Evolutionary conservation across 345 rosid genomes (phyloP).

Genomic region (Lepidium didymum): DNA sequence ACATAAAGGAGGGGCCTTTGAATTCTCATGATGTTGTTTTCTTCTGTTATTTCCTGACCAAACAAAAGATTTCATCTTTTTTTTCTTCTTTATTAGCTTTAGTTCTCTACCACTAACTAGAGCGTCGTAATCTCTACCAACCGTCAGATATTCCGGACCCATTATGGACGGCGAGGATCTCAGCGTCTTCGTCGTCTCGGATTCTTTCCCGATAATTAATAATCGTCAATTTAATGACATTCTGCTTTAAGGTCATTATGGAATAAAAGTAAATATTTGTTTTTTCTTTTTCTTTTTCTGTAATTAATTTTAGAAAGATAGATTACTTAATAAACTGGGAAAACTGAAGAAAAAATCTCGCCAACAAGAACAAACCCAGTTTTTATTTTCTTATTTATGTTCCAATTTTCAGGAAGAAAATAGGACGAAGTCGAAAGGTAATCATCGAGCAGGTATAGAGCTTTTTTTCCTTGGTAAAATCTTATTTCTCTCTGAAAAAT

Average conservation of each 20-base stretch:
- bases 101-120: constrained; percentile 32
- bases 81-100: not conserved
- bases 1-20: not conserved
- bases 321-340: not conserved
- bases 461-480: not conserved
- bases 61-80: not conserved
- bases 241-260: constrained; percentile 7
- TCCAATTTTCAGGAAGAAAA: constrained; percentile 3
- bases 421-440: constrained; percentile 11
- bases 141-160: constrained; percentile 28
- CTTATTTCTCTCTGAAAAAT: not conserved
- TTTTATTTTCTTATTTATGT: not conserved
- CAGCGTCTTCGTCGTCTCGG: constrained; percentile 22
- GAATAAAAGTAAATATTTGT: not conserved
- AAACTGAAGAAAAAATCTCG: constrained; percentile 11
- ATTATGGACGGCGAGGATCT: constrained; percentile 28
- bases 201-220: constrained; percentile 8
- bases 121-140: constrained; percentile 32
- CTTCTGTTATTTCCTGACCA: constrained; percentile 2
- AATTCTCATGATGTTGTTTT: constrained; percentile 10
- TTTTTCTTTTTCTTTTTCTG: not conserved
- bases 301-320: not conserved
- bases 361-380: constrained; percentile 17
- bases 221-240: not conserved
- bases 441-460: not conserved